These are phyloP conservation scores for Lachnellula occidentalis DNA, from an alignment of 2,329 filamentous ascomycete genomes.

Conservation along the genomic window DNA sequence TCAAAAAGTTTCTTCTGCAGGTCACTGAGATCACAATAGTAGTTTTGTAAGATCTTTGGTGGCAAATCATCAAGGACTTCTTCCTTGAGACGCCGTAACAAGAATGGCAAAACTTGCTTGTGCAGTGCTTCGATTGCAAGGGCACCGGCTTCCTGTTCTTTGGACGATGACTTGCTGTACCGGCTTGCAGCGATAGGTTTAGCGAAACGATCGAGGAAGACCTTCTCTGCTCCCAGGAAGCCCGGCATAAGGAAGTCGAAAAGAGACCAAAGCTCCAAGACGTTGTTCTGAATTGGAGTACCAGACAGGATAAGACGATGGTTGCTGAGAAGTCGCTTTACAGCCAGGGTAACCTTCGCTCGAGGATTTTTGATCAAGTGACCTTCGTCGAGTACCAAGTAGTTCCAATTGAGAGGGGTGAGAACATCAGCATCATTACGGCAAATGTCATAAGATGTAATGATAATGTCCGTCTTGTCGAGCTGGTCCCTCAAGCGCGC, in stretches of 20 bases:
- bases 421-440: slow-evolving; percentile 90
- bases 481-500: slow-evolving; percentile 64
- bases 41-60: slow-evolving; percentile 98
- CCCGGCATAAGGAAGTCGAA: slow-evolving; percentile 99
- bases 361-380: slow-evolving; percentile 99
- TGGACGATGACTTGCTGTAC: slow-evolving; percentile 94
- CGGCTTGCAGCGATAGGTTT: slow-evolving; percentile 89
- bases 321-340: slow-evolving; percentile 85
- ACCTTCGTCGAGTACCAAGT: slow-evolving; percentile 93
- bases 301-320: slow-evolving; percentile 94
- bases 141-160: slow-evolving; percentile 95
- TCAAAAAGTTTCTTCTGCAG: slow-evolving; percentile 93
- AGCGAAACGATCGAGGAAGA: slow-evolving; percentile 87
- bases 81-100: slow-evolving; percentile 92
- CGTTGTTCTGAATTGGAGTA: slow-evolving; percentile 97
- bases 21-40: slow-evolving; percentile 96
- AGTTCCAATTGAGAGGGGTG: slow-evolving; percentile 86
- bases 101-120: slow-evolving; percentile 95
- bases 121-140: slow-evolving; percentile 96
- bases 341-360: slow-evolving; percentile 88
- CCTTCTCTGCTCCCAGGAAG: slow-evolving; percentile 90
- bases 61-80: slow-evolving; percentile 94
- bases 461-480: slow-evolving; percentile 79
- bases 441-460: slow-evolving; percentile 97
- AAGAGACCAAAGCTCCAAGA: slow-evolving; percentile 92